Conservation (phyloP, 106 monocot species). For the Dendrobium officinale region DNA sequence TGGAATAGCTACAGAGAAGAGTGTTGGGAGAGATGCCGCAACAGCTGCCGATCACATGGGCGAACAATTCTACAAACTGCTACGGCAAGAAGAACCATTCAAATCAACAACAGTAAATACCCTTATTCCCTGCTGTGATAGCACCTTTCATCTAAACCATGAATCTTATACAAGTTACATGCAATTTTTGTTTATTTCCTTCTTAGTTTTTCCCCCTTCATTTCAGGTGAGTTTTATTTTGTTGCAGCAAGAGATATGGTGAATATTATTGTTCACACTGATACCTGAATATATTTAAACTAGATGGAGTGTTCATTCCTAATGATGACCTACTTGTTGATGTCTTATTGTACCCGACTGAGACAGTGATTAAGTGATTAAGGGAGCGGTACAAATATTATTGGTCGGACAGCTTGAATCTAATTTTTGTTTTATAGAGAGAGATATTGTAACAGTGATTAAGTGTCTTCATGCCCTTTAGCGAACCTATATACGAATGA, state of each 20-base stretch:
- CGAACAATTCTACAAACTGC: constrained; percentile 59
- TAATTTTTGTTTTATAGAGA: background rate
- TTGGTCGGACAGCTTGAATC: background rate
- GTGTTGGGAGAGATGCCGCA: constrained; percentile 41
- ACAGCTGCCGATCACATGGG: constrained; percentile 57
- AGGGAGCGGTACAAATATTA: no score
- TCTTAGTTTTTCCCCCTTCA: background rate
- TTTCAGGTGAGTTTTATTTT: background rate
- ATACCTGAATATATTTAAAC: background rate
- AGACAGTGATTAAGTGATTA: background rate
- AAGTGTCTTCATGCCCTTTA: background rate
- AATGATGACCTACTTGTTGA: constrained; percentile 1
- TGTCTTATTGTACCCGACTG: background rate
- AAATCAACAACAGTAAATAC: constrained; percentile 64
- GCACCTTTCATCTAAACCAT: background rate
- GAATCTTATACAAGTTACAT: background rate
- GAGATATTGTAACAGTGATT: background rate
- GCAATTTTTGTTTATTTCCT: background rate
- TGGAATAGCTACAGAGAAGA: constrained; percentile 55
- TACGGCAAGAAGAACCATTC: constrained; percentile 77
- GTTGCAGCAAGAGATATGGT: background rate
- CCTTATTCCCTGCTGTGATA: constrained; percentile 3
- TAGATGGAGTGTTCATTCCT: background rate
- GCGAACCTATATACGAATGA: no score
- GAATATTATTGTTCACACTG: background rate